A percentile compares a stretch with the other conserved stretches of the same genome.
phyloP scores from a whole-genome alignment of 768 basidiomycete genomes.

The Multifurca ochricompacta region DNA sequence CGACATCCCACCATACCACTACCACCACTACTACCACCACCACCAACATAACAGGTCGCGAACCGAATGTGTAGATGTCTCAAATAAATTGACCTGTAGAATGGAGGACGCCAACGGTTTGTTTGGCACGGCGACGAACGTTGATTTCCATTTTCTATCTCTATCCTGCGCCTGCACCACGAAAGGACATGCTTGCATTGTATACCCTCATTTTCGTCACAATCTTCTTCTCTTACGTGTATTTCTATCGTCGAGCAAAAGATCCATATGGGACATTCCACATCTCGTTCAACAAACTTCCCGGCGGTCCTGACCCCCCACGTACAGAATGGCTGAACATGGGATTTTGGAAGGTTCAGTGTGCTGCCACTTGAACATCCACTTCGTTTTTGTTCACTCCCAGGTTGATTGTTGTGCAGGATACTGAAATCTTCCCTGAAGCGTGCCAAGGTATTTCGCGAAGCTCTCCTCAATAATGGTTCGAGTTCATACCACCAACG shows the following conservation, averaged over 20 bases:
- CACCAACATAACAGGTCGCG: no score
- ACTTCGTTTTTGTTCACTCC: not conserved
- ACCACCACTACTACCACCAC: no score
- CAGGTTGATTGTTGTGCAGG: conserved; percentile 27
- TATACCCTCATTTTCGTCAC: not conserved
- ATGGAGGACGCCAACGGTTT: no score
- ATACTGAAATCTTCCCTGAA: conserved; percentile 43
- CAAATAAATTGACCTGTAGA: no score
- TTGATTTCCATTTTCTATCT: no score
- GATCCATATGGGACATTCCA: conserved; percentile 60
- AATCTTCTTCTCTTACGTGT: not conserved
- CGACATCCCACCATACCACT: no score
- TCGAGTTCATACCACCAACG: not conserved
- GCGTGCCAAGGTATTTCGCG: conserved; percentile 47
- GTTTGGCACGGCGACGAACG: not conserved
- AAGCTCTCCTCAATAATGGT: not conserved
- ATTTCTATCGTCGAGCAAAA: not conserved
- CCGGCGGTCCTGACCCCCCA: conserved; percentile 32
- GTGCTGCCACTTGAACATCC: not conserved
- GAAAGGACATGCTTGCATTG: not conserved
- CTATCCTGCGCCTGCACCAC: not conserved
- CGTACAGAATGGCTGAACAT: conserved; percentile 64
- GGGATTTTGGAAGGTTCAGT: conserved; percentile 57
- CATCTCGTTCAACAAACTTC: conserved; percentile 39
- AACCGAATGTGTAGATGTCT: no score